Evolutionary conservation across 2,329 filamentous ascomycete species (phyloP).

Genomic region (Tolypocladium sp.): DNA sequence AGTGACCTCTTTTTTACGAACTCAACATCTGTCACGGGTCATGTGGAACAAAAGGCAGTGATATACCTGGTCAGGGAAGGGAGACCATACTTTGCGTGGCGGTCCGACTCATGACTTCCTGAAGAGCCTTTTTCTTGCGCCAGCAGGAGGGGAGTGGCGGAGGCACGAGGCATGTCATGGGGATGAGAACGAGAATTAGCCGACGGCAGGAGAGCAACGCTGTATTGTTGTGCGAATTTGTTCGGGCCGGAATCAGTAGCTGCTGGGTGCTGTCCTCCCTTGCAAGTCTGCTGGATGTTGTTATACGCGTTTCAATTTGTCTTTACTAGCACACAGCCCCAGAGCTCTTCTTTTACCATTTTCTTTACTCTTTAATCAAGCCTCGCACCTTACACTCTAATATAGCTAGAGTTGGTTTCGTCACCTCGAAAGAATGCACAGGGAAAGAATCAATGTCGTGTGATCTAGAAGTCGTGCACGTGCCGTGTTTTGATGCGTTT

Average conservation of each 20-base stretch:
- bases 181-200: not conserved
- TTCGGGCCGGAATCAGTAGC: not conserved
- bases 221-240: not conserved
- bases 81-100: conserved; percentile 8
- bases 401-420: conserved; percentile 19
- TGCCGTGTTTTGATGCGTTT: not conserved
- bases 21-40: conserved; percentile 20
- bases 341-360: conserved; percentile 24
- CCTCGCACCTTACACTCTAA: conserved; percentile 21
- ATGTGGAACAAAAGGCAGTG: conserved; percentile 16
- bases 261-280: conserved; percentile 1
- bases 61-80: conserved; percentile 12
- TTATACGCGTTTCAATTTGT: conserved; percentile 23
- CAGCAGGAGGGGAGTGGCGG: conserved; percentile 9
- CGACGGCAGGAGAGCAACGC: not conserved
- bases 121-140: conserved; percentile 10
- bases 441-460: not conserved
- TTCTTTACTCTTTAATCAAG: conserved; percentile 29
- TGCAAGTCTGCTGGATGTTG: conserved; percentile 8
- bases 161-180: not conserved
- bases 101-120: conserved; percentile 6
- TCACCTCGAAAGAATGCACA: conserved; percentile 6
- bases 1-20: conserved; percentile 17
- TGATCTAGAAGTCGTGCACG: not conserved
- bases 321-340: conserved; percentile 24